Conservation (phyloP, 768 basidiomycete species). For the Collybia mongolica region DNA sequence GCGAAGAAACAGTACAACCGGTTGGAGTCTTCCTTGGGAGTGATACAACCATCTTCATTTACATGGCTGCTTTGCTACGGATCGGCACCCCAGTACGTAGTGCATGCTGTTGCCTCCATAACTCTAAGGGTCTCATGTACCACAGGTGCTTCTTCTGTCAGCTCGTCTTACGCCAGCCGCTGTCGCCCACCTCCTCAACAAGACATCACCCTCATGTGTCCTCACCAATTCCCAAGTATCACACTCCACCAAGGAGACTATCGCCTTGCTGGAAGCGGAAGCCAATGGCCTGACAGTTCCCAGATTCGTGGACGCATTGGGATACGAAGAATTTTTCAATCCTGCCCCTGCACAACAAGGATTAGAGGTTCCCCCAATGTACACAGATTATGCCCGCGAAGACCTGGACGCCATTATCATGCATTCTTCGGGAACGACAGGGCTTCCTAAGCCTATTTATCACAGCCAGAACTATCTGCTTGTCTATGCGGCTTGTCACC, state of each 20-base stretch:
- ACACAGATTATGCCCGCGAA: slow-evolving; percentile 16
- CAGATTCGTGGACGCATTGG: slow-evolving; percentile 20
- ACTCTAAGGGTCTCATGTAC: background rate
- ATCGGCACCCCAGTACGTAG: slow-evolving; percentile 34
- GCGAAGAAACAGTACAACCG: slow-evolving; percentile 24
- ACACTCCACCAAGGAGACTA: slow-evolving; percentile 27
- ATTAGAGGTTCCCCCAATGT: slow-evolving; percentile 23
- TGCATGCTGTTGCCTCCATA: background rate
- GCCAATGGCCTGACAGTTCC: slow-evolving; percentile 10
- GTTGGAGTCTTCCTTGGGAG: slow-evolving; percentile 36
- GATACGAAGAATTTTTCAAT: slow-evolving; percentile 27
- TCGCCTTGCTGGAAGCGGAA: slow-evolving; percentile 15
- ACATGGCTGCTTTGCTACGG: slow-evolving; percentile 32
- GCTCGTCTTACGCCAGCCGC: slow-evolving; percentile 33
- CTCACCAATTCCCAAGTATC: slow-evolving; percentile 29
- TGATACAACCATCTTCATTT: slow-evolving; percentile 35
- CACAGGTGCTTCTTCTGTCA: slow-evolving; percentile 33
- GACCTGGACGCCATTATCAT: slow-evolving; percentile 42
- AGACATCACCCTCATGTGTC: slow-evolving; percentile 26
- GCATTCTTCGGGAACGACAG: slow-evolving; percentile 51
- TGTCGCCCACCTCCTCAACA: slow-evolving; percentile 31
- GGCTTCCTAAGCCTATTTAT: slow-evolving; percentile 46
- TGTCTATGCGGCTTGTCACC: slow-evolving; percentile 31
- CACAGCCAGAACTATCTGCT: slow-evolving; percentile 33
- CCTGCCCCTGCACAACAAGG: slow-evolving; percentile 11